phyloP scores from a whole-genome alignment of 23 red algal genomes.

The Gracilariopsis chorda region DNA sequence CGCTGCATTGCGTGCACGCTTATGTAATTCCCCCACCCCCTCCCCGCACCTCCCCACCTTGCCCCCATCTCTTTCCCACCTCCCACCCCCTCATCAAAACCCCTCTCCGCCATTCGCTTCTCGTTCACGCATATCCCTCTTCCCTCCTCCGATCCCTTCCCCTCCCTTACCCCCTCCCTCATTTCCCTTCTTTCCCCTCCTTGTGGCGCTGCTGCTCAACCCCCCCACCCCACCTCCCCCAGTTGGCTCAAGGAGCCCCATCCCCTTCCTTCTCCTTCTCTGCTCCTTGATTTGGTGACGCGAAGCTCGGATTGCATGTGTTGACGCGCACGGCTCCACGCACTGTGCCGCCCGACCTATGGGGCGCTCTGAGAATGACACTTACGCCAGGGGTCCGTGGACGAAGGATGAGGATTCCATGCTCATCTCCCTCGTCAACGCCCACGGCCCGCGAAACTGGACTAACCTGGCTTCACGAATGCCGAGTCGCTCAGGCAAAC shows the following conservation, averaged over 20 bases:
- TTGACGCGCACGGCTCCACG: background rate
- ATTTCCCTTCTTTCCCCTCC: background rate
- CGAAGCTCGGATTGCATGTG: conserved; percentile 20
- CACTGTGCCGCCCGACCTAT: background rate
- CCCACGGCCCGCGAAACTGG: conserved; percentile 71
- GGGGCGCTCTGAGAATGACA: conserved; percentile 52
- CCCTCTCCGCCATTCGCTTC: background rate
- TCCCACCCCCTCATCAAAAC: background rate
- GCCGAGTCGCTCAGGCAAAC: conserved; percentile 79
- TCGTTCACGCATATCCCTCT: background rate
- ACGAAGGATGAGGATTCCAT: conserved; percentile 67
- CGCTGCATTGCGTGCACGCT: background rate
- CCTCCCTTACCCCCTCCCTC: background rate
- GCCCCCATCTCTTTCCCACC: background rate
- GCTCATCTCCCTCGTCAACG: conserved; percentile 67
- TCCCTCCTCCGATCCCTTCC: background rate
- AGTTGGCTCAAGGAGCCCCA: no score
- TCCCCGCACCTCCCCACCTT: background rate
- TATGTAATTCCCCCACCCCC: background rate
- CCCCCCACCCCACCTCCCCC: no score
- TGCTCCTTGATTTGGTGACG: no score
- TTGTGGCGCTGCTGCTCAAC: no score
- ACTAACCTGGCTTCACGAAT: conserved; percentile 64
- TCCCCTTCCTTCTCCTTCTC: no score
- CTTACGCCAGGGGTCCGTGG: conserved; percentile 66